Evolutionary conservation across 1,284 basidiomycete species (phyloP).

Genomic region (Xerocomus minutiporus): DNA sequence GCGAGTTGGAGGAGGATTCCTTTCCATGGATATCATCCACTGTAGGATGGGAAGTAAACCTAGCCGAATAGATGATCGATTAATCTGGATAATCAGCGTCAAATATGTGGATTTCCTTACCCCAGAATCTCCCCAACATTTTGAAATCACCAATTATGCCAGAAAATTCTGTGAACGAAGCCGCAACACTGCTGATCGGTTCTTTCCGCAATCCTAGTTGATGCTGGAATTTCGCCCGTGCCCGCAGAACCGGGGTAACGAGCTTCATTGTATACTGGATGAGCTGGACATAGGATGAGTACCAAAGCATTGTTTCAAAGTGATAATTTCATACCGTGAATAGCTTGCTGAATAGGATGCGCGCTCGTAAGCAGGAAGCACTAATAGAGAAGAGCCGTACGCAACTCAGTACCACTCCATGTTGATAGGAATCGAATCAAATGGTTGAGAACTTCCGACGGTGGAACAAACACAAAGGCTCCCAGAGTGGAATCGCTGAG

Average conservation of each 20-base stretch:
- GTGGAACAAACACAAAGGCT: slow-evolving; percentile 51
- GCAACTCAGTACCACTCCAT: slow-evolving; percentile 79
- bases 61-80: slow-evolving; percentile 25
- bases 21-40: slow-evolving; percentile 72
- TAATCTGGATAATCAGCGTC: neutral
- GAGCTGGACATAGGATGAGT: slow-evolving; percentile 40
- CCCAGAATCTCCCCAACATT: slow-evolving; percentile 73
- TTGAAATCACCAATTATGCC: slow-evolving; percentile 61
- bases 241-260: slow-evolving; percentile 56
- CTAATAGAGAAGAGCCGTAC: slow-evolving; percentile 30
- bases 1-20: slow-evolving; percentile 61
- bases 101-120: slow-evolving; percentile 36
- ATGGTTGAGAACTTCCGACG: slow-evolving; percentile 63
- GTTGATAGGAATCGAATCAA: slow-evolving; percentile 69
- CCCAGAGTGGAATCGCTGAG: slow-evolving; percentile 62
- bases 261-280: slow-evolving; percentile 69
- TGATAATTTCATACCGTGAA: slow-evolving; percentile 51
- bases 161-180: slow-evolving; percentile 52
- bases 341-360: slow-evolving; percentile 51
- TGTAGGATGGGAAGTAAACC: slow-evolving; percentile 73
- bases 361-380: slow-evolving; percentile 17
- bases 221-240: slow-evolving; percentile 65
- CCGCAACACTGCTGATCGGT: slow-evolving; percentile 50
- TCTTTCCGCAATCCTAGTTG: slow-evolving; percentile 50
- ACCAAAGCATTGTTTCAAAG: neutral